phyloP scores from a whole-genome alignment of 306 rosid genomes.

The Arachis hypogaea region DNA sequence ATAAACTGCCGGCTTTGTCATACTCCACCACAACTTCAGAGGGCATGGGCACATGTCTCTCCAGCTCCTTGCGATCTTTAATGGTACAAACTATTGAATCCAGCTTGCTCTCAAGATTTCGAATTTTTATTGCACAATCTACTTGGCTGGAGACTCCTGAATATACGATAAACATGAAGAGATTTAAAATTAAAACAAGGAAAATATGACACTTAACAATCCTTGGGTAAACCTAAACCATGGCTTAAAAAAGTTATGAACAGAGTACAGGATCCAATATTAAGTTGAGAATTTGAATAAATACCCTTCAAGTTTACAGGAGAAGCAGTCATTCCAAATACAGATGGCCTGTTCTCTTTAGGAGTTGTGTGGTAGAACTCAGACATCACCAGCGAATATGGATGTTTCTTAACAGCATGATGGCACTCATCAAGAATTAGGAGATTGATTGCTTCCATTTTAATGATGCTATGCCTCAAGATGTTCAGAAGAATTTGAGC shows the following conservation, averaged over 20 bases:
- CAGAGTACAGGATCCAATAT: slow-evolving; percentile 14
- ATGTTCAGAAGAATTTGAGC: slow-evolving; percentile 98
- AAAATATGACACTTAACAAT: slow-evolving; percentile 15
- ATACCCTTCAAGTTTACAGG: slow-evolving; percentile 96
- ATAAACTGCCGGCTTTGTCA: slow-evolving; percentile 93
- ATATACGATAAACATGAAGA: slow-evolving; percentile 45
- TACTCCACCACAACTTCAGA: slow-evolving; percentile 90
- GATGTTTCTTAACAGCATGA: slow-evolving; percentile 99
- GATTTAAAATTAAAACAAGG: slow-evolving; percentile 21
- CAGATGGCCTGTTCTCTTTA: slow-evolving; percentile 85
- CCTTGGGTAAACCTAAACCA: slow-evolving; percentile 21
- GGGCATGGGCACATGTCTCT: slow-evolving; percentile 97
- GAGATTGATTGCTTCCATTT: slow-evolving; percentile 89
- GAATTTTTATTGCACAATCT: slow-evolving; percentile 97
- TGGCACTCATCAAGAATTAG: slow-evolving; percentile 96
- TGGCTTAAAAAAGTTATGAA: slow-evolving; percentile 27
- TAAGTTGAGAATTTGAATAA: slow-evolving; percentile 30
- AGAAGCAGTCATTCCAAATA: slow-evolving; percentile 99
- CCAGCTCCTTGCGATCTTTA: slow-evolving; percentile 97
- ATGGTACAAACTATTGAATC: slow-evolving; percentile 95
- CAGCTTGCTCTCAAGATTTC: slow-evolving; percentile 97
- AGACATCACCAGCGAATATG: slow-evolving; percentile 96
- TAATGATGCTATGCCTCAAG: slow-evolving; percentile 96
- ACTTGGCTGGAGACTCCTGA: slow-evolving; percentile 98
- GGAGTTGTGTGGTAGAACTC: slow-evolving; percentile 97